Evolutionary conservation across 345 rosid species (phyloP).

Genomic region (Orychophragmus violaceus): DNA sequence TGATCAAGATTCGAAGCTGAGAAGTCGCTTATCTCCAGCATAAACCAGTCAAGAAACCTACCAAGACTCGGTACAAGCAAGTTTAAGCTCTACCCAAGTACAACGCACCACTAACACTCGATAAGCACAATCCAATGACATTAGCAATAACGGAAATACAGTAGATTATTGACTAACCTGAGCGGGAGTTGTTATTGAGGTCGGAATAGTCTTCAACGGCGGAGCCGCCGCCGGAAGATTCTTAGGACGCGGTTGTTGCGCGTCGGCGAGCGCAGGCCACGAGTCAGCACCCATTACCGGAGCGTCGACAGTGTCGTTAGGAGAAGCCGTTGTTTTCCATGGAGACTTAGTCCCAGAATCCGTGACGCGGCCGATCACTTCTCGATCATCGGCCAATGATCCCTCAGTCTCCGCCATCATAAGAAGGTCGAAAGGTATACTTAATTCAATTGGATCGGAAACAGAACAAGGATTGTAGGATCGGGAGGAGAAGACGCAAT

Average conservation of each 20-base stretch:
- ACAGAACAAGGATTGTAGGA: not conserved
- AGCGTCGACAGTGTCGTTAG: constrained; percentile 37
- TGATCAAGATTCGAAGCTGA: not conserved
- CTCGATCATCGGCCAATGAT: constrained; percentile 30
- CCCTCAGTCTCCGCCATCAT: constrained; percentile 30
- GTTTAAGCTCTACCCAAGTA: not conserved
- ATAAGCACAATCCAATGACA: not conserved
- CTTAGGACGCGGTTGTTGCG: constrained; percentile 50
- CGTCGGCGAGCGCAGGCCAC: constrained; percentile 85
- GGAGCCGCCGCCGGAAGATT: constrained; percentile 24
- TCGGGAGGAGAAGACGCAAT: constrained; percentile 16
- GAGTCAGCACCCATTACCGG: constrained; percentile 69
- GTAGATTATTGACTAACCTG: constrained; percentile 31
- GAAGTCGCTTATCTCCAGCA: not conserved
- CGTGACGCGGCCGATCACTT: constrained; percentile 4
- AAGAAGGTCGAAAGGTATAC: not conserved
- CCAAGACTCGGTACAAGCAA: not conserved
- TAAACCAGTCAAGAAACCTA: not conserved
- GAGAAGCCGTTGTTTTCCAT: constrained; percentile 60
- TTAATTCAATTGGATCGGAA: not conserved
- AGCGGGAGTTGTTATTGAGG: constrained; percentile 17
- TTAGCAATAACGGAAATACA: not conserved
- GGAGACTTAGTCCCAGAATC: constrained; percentile 52
- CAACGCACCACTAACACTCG: not conserved
- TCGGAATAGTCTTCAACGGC: constrained; percentile 17